Conservation (phyloP, 805 yeast species). For the Saccharomyces mikatae region DNA sequence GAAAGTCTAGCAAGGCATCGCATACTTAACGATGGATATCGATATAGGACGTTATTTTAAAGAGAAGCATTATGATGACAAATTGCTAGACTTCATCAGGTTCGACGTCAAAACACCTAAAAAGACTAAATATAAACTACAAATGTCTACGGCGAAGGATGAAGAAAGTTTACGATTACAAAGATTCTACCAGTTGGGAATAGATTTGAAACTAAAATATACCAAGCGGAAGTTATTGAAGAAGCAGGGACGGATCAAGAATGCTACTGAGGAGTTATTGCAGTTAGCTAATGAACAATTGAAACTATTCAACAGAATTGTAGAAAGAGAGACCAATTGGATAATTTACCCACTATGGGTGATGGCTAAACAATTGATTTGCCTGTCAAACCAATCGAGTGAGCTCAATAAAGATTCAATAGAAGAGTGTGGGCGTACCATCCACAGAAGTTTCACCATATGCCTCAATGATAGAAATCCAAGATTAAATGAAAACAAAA, state of each 20-base stretch:
- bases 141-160: neutral
- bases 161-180: neutral
- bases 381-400: conserved; percentile 17
- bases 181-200: neutral
- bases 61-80: conserved; percentile 8
- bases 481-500: conserved; percentile 41
- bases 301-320: conserved; percentile 41
- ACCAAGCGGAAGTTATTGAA: conserved; percentile 1
- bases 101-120: neutral
- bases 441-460: conserved; percentile 66
- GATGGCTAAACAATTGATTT: conserved; percentile 24
- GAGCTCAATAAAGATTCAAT: conserved; percentile 11
- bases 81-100: conserved; percentile 11
- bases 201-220: conserved; percentile 5
- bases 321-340: conserved; percentile 49
- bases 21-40: neutral
- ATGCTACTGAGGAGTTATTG: conserved; percentile 9
- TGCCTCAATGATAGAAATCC: conserved; percentile 72
- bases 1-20: neutral
- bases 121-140: neutral
- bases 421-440: conserved; percentile 52
- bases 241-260: neutral
- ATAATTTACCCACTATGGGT: conserved; percentile 24
- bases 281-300: conserved; percentile 34
- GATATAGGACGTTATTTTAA: conserved; percentile 10